These are phyloP conservation scores for Castanospermum australe DNA, from an alignment of 306 rosid genomes.

Conservation along the genomic window DNA sequence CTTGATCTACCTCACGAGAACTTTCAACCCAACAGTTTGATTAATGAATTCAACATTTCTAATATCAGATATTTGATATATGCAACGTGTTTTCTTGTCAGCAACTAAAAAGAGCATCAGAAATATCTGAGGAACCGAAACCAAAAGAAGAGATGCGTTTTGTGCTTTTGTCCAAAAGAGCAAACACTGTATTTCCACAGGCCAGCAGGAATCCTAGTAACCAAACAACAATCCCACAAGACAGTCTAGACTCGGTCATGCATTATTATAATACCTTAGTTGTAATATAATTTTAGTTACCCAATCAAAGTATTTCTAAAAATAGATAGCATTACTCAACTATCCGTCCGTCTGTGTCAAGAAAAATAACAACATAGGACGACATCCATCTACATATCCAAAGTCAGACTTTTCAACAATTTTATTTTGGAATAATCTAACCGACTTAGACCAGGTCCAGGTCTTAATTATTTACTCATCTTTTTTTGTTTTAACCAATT, in stretches of 20 bases:
- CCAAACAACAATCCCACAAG: background rate
- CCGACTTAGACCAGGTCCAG: background rate
- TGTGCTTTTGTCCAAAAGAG: background rate
- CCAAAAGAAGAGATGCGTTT: background rate
- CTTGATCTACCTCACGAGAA: no score
- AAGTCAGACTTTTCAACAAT: background rate
- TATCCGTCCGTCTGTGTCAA: background rate
- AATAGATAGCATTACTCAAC: background rate
- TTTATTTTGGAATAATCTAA: conserved; percentile 1
- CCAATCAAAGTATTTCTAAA: background rate
- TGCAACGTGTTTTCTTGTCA: background rate
- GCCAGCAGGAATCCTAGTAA: background rate
- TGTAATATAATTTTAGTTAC: background rate
- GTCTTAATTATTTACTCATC: background rate
- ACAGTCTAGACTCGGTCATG: background rate
- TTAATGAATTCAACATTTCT: no score
- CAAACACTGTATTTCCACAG: background rate
- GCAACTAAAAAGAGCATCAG: background rate
- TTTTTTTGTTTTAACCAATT: background rate
- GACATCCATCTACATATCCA: background rate
- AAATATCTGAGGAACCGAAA: background rate
- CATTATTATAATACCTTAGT: background rate
- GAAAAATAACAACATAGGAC: background rate
- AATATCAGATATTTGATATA: background rate
- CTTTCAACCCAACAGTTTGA: no score